These are phyloP conservation scores for Falciphora oryzae DNA, from an alignment of 2,329 filamentous ascomycete species.

Conservation along the genomic window DNA sequence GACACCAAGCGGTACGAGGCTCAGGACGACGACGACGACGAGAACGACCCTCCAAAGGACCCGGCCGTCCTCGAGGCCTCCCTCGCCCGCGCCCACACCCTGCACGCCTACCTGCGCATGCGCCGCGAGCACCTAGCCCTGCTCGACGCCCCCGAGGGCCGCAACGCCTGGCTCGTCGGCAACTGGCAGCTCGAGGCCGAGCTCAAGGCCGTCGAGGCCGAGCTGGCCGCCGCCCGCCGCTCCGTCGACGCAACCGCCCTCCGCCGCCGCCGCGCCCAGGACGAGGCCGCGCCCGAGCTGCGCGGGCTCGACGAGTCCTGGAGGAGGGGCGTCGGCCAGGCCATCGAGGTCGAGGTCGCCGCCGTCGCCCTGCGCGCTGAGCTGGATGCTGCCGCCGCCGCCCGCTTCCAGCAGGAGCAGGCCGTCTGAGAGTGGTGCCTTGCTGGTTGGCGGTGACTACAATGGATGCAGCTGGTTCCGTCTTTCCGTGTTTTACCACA, in stretches of 20 bases:
- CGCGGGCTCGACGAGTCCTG: slow-evolving; percentile 65
- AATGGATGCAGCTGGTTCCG: background rate
- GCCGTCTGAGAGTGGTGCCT: background rate
- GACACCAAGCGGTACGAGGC: slow-evolving; percentile 81
- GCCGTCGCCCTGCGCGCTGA: slow-evolving; percentile 58
- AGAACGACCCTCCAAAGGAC: slow-evolving; percentile 1
- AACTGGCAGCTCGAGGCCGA: slow-evolving; percentile 77
- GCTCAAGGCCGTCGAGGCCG: slow-evolving; percentile 63
- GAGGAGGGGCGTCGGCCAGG: slow-evolving; percentile 69
- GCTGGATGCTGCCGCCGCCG: background rate
- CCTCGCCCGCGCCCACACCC: slow-evolving; percentile 48
- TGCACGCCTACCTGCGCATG: slow-evolving; percentile 44
- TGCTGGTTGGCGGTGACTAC: background rate
- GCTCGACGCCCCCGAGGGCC: slow-evolving; percentile 68
- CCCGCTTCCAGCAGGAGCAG: background rate
- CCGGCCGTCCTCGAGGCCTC: slow-evolving; percentile 51
- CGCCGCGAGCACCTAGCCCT: slow-evolving; percentile 57
- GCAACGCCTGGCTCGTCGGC: slow-evolving; percentile 85
- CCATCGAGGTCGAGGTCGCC: slow-evolving; percentile 83
- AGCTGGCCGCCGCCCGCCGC: slow-evolving; percentile 61
- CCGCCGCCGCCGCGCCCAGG: slow-evolving; percentile 63
- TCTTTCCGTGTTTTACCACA: background rate
- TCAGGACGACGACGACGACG: slow-evolving; percentile 41
- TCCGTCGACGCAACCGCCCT: slow-evolving; percentile 70
- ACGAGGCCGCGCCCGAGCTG: slow-evolving; percentile 67